phyloP scores from a whole-genome alignment of 768 basidiomycete species.

The Leucosporidium creatinivorum region DNA sequence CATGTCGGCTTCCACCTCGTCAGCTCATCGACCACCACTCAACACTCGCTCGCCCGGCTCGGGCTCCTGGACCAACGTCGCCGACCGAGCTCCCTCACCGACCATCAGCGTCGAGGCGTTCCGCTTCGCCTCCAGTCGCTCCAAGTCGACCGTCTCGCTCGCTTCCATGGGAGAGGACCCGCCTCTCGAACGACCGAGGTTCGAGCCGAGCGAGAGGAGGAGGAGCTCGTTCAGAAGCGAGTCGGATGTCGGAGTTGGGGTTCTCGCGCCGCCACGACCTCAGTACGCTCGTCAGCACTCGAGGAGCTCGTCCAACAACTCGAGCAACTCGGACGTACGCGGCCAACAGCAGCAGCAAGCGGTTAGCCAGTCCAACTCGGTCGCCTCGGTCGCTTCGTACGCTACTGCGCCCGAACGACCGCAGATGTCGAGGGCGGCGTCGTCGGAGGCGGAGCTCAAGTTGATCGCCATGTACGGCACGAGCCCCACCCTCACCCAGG shows the following conservation, averaged over 20 bases:
- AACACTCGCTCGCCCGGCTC: background rate
- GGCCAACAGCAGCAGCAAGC: background rate
- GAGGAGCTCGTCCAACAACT: constrained; percentile 13
- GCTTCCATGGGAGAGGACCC: constrained; percentile 8
- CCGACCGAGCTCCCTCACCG: constrained; percentile 18
- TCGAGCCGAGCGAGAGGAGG: constrained; percentile 24
- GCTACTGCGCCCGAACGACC: constrained; percentile 5
- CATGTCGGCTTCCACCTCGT: no score
- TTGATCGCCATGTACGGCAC: constrained; percentile 27
- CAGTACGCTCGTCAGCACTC: constrained; percentile 16
- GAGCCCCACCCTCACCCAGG: background rate
- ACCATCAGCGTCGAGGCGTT: constrained; percentile 26
- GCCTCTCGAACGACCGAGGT: constrained; percentile 10
- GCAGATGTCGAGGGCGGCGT: background rate
- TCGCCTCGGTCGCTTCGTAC: constrained; percentile 12
- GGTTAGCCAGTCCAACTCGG: background rate
- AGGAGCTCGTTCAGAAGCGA: constrained; percentile 11
- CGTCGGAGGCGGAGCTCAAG: constrained; percentile 12
- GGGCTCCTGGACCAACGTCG: background rate
- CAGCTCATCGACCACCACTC: constrained; percentile 23
- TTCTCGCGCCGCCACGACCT: constrained; percentile 16
- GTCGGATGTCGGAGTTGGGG: constrained; percentile 6
- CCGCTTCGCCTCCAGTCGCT: constrained; percentile 23
- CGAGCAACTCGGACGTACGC: background rate
- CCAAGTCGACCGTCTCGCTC: constrained; percentile 26